A percentile compares a stretch with the other conserved stretches of the same genome.
Evolutionary conservation across 257 asterid genomes (phyloP).

Genomic region (Mitragyna speciosa): DNA sequence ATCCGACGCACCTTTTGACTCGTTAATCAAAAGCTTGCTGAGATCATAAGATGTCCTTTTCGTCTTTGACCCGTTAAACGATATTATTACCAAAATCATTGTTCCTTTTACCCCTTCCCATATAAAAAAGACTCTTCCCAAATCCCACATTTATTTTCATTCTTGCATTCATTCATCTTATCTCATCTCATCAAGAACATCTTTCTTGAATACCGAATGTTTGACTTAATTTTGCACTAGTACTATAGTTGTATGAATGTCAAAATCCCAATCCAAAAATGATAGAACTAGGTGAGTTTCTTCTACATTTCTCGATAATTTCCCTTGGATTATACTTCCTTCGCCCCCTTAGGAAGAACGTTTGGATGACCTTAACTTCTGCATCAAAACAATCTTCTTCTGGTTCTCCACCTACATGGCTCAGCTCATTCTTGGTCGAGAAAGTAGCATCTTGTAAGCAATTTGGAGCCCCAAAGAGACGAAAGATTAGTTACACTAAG

Average conservation of each 20-base stretch:
- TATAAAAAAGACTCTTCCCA: neutral
- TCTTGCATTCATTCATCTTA: neutral
- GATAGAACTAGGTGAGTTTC: constrained; percentile 27
- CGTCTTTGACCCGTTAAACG: constrained; percentile 41
- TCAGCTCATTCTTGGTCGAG: neutral
- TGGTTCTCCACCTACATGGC: constrained; percentile 1
- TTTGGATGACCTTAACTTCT: constrained; percentile 30
- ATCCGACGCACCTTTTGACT: constrained; percentile 15
- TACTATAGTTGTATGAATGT: neutral
- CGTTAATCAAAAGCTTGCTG: constrained; percentile 8
- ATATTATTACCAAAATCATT: neutral
- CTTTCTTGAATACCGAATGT: neutral
- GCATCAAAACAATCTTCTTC: constrained; percentile 22
- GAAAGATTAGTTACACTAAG: neutral
- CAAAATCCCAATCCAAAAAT: constrained; percentile 18
- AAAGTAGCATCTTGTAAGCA: neutral
- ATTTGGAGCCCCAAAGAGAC: constrained; percentile 2
- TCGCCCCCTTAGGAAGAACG: constrained; percentile 21
- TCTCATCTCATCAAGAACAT: neutral
- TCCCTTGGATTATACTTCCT: constrained; percentile 28
- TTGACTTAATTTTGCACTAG: no score
- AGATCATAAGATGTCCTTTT: neutral
- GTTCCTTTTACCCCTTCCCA: neutral
- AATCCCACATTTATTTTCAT: constrained; percentile 1
- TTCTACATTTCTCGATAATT: constrained; percentile 27